Conservation (phyloP, 2,329 filamentous ascomycete species). For the Neospermospora avenae region DNA sequence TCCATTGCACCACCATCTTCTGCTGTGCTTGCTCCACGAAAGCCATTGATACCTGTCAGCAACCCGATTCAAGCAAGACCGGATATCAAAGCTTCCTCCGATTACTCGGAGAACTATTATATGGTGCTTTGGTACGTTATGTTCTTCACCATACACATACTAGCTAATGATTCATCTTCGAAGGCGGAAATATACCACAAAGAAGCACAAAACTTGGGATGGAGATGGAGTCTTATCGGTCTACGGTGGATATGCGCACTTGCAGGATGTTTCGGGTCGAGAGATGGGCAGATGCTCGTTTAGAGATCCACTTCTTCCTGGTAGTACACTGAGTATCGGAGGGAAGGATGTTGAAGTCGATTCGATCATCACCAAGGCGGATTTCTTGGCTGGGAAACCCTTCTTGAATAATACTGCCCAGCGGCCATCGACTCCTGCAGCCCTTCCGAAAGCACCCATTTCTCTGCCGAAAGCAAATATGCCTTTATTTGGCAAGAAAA, state of each 20-base stretch:
- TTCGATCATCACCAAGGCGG: constrained; percentile 55
- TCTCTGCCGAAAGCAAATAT: constrained; percentile 29
- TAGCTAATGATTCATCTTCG: constrained; percentile 4
- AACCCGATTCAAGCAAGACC: constrained; percentile 23
- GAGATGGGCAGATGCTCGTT: constrained; percentile 58
- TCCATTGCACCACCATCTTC: constrained; percentile 14
- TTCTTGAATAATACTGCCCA: constrained; percentile 37
- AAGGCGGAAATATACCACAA: constrained; percentile 65
- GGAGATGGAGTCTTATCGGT: constrained; percentile 65
- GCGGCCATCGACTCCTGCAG: constrained; percentile 11
- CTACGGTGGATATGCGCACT: constrained; percentile 52
- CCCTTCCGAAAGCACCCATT: constrained; percentile 17
- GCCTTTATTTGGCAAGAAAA: constrained; percentile 22
- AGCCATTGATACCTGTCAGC: constrained; percentile 32
- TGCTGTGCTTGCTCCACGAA: constrained; percentile 29
- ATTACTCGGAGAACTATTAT: constrained; percentile 32
- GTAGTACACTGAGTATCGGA: constrained; percentile 57
- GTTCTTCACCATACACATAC: background rate
- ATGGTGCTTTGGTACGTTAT: constrained; percentile 34
- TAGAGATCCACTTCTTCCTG: constrained; percentile 54
- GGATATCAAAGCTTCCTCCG: constrained; percentile 1
- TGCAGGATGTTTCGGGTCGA: constrained; percentile 61
- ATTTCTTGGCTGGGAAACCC: constrained; percentile 50
- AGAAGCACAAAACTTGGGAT: constrained; percentile 77
- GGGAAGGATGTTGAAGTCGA: constrained; percentile 70